Conservation (phyloP, 2,329 filamentous ascomycete genomes). For the Hypoxylon sp. region DNA sequence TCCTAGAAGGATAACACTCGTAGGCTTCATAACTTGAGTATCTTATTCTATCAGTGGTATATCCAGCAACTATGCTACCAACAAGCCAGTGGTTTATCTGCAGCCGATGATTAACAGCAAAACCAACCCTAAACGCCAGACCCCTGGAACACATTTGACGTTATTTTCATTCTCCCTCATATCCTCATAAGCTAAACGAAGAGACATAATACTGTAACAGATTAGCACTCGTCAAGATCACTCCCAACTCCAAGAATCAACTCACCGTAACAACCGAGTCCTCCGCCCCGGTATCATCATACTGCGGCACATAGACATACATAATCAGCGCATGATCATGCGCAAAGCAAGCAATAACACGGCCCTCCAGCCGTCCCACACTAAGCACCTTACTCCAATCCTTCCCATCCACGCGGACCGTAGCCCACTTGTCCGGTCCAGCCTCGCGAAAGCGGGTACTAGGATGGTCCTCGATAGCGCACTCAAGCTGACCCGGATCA, state of each 20-base stretch:
- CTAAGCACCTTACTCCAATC: constrained; percentile 96
- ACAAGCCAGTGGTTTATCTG: constrained; percentile 10
- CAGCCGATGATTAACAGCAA: not conserved
- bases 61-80: constrained; percentile 28
- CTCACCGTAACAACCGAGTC: constrained; percentile 80
- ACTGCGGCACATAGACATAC: constrained; percentile 80
- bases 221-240: constrained; percentile 19
- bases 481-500: constrained; percentile 77
- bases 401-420: constrained; percentile 87
- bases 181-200: constrained; percentile 41
- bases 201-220: constrained; percentile 44
- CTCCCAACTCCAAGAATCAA: constrained; percentile 22
- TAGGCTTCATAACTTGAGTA: too few species aligned
- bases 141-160: too few species aligned
- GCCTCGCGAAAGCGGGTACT: constrained; percentile 79
- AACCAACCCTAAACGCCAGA: not conserved
- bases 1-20: too few species aligned
- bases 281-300: constrained; percentile 70
- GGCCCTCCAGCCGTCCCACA: constrained; percentile 85
- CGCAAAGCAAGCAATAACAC: constrained; percentile 91
- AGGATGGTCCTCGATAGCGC: constrained; percentile 79
- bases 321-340: constrained; percentile 82
- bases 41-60: constrained; percentile 19
- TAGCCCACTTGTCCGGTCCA: constrained; percentile 86
- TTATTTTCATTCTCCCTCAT: too few species aligned